Evolutionary conservation across 495 filamentous ascomycete species (phyloP), one percentile per base, ranked within the genome.

Genomic region (Hypoxylon fragiforme): DNA sequence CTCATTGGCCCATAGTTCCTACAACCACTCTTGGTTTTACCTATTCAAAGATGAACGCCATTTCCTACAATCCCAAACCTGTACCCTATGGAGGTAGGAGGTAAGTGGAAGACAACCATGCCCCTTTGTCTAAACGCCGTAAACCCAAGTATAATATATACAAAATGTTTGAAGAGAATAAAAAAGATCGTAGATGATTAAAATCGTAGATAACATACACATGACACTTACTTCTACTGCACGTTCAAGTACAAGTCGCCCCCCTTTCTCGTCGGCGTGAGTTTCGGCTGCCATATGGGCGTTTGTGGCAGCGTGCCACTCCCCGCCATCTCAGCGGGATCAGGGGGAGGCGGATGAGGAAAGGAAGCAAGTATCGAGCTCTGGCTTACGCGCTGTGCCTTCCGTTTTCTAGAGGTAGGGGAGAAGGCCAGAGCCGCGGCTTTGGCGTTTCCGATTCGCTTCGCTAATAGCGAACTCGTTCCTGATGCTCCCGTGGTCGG

Each of bases 271-370:
- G 71, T 75, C 7, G 73, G 71, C 20, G 73, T 73, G 16, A 75
- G 44, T 44, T 64, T 70, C 24, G 78, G 75, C 52, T 73, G 64
- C 77, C 78, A 81, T 1, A 69, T 74, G 0, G 78, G 78, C 30
- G 78, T 81, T 12, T 62, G 65, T 1, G 79, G 77, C 32, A 74
- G 52, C n/a, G 69, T 62, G 19, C 51, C 61, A 11, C 13, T 56
- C 11, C n/a, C n/a, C n/a, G n/a, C n/a, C n/a, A n/a, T n/a, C n/a
- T n/a, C n/a, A n/a, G n/a, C n/a, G n/a, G n/a, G n/a, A n/a, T n/a
- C n/a, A n/a, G n/a, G n/a, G n/a, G n/a, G n/a, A n/a, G n/a, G n/a
- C n/a, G n/a, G n/a, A n/a, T n/a, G 60, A 15, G 6, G 51, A 53
- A 32, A 40, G 39, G 24, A 49, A 35, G 28, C 48, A 16, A 26